A percentile compares a stretch with the other conserved stretches of the same genome.
phyloP scores from a whole-genome alignment of 495 filamentous ascomycete genomes.

The Clavariopsis aquatica region DNA sequence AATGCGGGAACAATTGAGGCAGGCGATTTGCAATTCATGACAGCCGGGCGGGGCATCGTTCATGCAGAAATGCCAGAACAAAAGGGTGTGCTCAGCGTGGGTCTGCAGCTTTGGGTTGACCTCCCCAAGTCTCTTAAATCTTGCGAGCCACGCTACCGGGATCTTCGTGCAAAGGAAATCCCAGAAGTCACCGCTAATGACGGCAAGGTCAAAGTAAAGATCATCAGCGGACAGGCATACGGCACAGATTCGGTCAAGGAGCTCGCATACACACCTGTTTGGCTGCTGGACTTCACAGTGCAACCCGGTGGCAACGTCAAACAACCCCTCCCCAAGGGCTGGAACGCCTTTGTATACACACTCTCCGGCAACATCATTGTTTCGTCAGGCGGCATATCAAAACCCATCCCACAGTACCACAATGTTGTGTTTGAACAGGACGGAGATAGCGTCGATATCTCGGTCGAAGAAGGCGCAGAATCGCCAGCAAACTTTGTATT shows the following conservation, averaged over 20 bases:
- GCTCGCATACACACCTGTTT: conserved; percentile 91
- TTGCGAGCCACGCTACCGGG: conserved; percentile 90
- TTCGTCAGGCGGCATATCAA: conserved; percentile 58
- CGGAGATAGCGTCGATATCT: conserved; percentile 71
- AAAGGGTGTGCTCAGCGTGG: conserved; percentile 78
- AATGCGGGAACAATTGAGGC: conserved; percentile 80
- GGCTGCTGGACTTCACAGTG: conserved; percentile 86
- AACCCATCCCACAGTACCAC: conserved; percentile 68
- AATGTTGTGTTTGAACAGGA: conserved; percentile 86
- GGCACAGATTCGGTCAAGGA: conserved; percentile 86
- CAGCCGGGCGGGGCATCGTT: conserved; percentile 87
- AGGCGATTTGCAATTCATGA: conserved; percentile 97
- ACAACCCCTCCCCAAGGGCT: conserved; percentile 75
- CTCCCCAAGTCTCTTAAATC: conserved; percentile 77
- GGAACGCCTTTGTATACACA: conserved; percentile 90
- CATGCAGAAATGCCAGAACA: conserved; percentile 95
- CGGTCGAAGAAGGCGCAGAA: conserved; percentile 68
- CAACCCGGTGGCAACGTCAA: conserved; percentile 71
- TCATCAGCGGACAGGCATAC: conserved; percentile 80
- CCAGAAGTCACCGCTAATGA: conserved; percentile 68
- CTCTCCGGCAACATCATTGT: conserved; percentile 70
- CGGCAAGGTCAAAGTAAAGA: conserved; percentile 76
- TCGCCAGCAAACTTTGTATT: conserved; percentile 71
- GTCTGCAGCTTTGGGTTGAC: conserved; percentile 95
- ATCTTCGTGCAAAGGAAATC: conserved; percentile 75